Conservation (phyloP, 306 rosid species). For the Boehmeria nivea region DNA sequence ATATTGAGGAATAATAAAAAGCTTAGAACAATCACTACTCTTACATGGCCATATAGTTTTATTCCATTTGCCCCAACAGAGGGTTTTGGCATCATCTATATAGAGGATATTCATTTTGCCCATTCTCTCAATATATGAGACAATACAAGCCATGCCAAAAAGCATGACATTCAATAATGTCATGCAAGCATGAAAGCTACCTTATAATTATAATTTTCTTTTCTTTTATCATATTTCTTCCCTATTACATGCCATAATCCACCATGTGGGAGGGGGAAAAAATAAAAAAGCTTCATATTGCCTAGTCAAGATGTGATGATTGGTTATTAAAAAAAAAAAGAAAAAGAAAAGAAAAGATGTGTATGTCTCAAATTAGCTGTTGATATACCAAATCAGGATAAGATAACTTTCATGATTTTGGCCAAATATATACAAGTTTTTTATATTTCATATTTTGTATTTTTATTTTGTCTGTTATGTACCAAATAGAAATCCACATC, state of each 20-base stretch:
- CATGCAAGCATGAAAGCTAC: neutral
- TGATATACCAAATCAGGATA: neutral
- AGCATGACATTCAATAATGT: neutral
- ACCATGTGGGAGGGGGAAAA: no score
- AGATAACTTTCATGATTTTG: neutral
- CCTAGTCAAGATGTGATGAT: neutral
- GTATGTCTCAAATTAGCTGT: neutral
- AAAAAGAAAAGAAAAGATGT: neutral
- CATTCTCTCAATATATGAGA: neutral
- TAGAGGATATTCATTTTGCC: neutral
- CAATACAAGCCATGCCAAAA: slow-evolving; percentile 8
- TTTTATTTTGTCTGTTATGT: neutral
- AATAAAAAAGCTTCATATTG: no score
- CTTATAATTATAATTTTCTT: neutral
- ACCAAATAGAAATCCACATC: slow-evolving; percentile 8
- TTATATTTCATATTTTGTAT: neutral
- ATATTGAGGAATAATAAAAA: slow-evolving; percentile 1
- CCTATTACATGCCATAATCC: no score
- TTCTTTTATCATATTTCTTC: neutral
- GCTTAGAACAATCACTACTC: neutral
- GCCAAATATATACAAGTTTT: neutral
- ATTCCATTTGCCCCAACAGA: neutral
- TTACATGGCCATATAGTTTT: neutral
- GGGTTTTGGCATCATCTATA: neutral
- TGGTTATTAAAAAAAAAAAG: neutral